A percentile compares a stretch with the other conserved stretches of the same genome.
Evolutionary conservation across 305 asterid genomes (phyloP).

Genomic region (Plantago lanceolata): DNA sequence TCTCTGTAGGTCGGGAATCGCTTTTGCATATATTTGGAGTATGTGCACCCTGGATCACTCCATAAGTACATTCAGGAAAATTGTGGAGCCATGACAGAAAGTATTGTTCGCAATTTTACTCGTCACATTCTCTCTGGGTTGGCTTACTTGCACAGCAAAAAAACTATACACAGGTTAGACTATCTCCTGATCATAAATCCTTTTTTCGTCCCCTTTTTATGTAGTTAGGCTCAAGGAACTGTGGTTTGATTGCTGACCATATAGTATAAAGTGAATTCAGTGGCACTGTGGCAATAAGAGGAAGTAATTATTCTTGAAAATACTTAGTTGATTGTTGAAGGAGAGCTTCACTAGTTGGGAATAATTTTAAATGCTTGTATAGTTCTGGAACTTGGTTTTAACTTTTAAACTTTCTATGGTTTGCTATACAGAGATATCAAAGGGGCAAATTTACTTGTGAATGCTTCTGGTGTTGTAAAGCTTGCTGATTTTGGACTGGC

Average conservation of each 20-base stretch:
- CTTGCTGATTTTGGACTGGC: constrained; percentile 93
- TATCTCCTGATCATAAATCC: neutral
- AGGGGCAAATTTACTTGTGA: constrained; percentile 91
- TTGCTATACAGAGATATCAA: constrained; percentile 66
- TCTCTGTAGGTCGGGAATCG: constrained; percentile 65
- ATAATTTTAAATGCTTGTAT: neutral
- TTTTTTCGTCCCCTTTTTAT: neutral
- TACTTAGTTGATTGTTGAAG: constrained; percentile 7
- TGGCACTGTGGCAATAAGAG: neutral
- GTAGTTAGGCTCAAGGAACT: constrained; percentile 12
- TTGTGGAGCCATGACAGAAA: constrained; percentile 76
- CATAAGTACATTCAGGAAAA: constrained; percentile 63
- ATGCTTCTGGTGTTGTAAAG: constrained; percentile 79
- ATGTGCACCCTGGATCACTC: constrained; percentile 86
- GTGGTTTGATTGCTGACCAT: constrained; percentile 1
- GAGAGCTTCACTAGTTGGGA: neutral
- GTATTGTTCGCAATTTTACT: constrained; percentile 75
- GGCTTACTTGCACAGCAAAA: constrained; percentile 76
- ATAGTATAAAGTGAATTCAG: neutral
- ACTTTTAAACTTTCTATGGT: constrained; percentile 19
- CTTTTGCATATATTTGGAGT: constrained; percentile 89
- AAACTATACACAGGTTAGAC: constrained; percentile 71
- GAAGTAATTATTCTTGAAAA: neutral
- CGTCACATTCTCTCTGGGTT: constrained; percentile 81
- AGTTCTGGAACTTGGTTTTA: constrained; percentile 24